Evolutionary conservation across 805 yeast species (phyloP), one percentile per base, ranked within the genome.

Genomic region (Teunomyces gatunensis): DNA sequence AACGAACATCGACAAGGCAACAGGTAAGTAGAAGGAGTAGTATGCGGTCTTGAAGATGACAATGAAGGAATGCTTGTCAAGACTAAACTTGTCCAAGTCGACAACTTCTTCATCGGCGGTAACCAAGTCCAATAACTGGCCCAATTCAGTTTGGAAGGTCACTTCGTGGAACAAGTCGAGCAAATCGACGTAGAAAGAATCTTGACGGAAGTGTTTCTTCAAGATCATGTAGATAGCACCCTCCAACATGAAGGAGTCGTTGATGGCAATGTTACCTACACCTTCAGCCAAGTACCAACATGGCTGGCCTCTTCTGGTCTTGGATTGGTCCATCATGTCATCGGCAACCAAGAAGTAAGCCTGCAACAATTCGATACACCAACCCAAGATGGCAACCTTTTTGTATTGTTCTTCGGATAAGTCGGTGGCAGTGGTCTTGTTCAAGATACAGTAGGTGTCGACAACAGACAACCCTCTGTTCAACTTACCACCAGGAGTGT

Each of bases 261-360:
- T 94, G 69, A 94, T 94, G 50, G 99, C 99, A 64, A 94, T 85
- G 65, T 89, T 89, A 35, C 88, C 89, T 50, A 94, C 97, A 34
- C 81, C 82, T 55, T 80, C 83, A 30, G 73, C 79, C 63, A 78
- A 83, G 76, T 90, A 94, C 99, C 99, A 94, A 71, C 99, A 94
- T 55, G 97, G 94, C 72, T 92, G 97, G 50, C 97, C 99, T 68
- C 99, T 85, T 78, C 99, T 87, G 36, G 99, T 94, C 67, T 89
- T 86, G 29, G 96, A 87, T 57, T 83, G 82, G 68, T 94, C 99
- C 99, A 94, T 94, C 83, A 94, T 94, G 67, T 94, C 99, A 67
- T 94, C 99, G 28, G 98, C 95, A 48, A 94, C 98, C 60, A 94
- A 78, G 77, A 94, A 94, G 68, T 89, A 94, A 1, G 97, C 98